phyloP scores from a whole-genome alignment of 1,284 basidiomycete species.

The Cryptococcus sp. region DNA sequence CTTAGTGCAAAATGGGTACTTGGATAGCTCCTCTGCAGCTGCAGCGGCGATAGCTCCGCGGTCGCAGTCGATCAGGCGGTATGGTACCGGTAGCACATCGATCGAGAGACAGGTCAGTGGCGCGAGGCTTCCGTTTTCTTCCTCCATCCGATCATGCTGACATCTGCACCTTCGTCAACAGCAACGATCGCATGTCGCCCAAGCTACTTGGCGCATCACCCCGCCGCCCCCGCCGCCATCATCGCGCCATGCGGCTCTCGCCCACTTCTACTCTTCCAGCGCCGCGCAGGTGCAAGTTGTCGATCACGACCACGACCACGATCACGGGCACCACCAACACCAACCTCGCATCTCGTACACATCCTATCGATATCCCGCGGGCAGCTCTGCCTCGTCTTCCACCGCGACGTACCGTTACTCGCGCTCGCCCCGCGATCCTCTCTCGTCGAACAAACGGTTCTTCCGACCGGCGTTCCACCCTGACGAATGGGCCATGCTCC shows the following conservation, averaged over 20 bases:
- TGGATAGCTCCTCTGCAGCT: conserved; percentile 2
- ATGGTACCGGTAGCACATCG: conserved; percentile 3
- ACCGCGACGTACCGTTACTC: neutral
- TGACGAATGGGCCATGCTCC: conserved; percentile 10
- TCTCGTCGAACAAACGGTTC: neutral
- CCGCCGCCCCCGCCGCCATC: neutral
- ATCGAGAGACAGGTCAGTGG: conserved; percentile 6
- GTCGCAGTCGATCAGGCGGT: conserved; percentile 3
- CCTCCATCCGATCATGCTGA: neutral
- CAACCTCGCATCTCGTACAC: neutral
- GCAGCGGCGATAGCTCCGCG: conserved; percentile 3
- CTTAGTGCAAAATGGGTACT: conserved; percentile 14
- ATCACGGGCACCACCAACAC: conserved; percentile 1
- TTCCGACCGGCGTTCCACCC: conserved; percentile 5
- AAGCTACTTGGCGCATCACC: too few species aligned
- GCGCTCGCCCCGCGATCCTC: neutral
- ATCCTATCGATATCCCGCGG: neutral
- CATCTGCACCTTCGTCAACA: neutral
- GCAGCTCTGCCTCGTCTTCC: neutral
- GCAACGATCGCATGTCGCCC: too few species aligned
- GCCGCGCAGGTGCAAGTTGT: conserved; percentile 15
- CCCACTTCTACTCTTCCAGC: conserved; percentile 13
- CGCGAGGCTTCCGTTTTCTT: neutral
- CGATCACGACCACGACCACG: conserved; percentile 11
- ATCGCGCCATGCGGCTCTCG: conserved; percentile 1